Conservation (phyloP, 345 rosid species). For the Hypericum androsaemum region DNA sequence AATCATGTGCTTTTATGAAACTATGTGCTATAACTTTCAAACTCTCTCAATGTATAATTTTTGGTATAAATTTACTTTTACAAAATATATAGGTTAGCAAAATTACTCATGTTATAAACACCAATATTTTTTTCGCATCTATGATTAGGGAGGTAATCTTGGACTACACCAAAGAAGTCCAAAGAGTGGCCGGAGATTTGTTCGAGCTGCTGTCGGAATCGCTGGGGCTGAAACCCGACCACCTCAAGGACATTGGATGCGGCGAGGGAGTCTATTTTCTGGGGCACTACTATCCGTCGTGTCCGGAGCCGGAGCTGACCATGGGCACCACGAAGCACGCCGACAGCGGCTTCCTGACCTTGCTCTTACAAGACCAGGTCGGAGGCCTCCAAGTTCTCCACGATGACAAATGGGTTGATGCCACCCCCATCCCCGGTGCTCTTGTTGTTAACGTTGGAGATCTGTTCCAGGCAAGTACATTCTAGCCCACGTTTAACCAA, state of each 20-base stretch:
- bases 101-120: background rate
- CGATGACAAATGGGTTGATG: slow-evolving; percentile 23
- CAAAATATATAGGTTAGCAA: background rate
- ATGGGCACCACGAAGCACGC: slow-evolving; percentile 25
- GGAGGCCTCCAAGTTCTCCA: slow-evolving; percentile 33
- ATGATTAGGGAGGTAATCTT: slow-evolving; percentile 22
- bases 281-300: slow-evolving; percentile 35
- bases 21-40: too few relatives aligned
- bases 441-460: slow-evolving; percentile 24
- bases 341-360: slow-evolving; percentile 18
- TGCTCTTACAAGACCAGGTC: slow-evolving; percentile 27
- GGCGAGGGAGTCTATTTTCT: slow-evolving; percentile 12
- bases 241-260: slow-evolving; percentile 19
- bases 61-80: too few relatives aligned
- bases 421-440: slow-evolving; percentile 14
- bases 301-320: slow-evolving; percentile 33
- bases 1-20: too few relatives aligned
- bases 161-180: slow-evolving; percentile 15
- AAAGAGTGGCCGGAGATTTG: slow-evolving; percentile 6
- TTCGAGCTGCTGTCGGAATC: slow-evolving; percentile 30
- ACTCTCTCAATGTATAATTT: too few relatives aligned
- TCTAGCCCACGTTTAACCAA: too few relatives aligned
- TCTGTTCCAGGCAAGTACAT: slow-evolving; percentile 18
- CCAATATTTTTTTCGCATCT: background rate
- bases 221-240: slow-evolving; percentile 18